Evolutionary conservation across 768 basidiomycete genomes (phyloP), one percentile per base, ranked within the genome.

Genomic region (Lepiota brunneoincarnata): DNA sequence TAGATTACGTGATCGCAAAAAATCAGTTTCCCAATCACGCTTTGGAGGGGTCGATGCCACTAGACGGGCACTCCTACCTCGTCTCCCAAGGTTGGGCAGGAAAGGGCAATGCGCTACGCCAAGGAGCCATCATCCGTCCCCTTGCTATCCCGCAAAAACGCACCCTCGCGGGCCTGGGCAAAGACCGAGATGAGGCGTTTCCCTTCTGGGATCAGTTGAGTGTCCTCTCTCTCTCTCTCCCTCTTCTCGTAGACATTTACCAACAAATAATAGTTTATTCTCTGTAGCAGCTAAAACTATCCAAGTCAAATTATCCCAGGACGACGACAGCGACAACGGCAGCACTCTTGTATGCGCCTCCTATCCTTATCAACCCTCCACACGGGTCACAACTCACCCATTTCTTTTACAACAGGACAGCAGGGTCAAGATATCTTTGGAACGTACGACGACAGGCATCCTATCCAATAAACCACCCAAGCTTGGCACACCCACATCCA

Each of bases 121-220:
- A 87, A 11, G 94, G 90, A 5, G 87, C 91, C 47, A 84, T 94
- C 36, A 76, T 75, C 17, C 78, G 82, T 6, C 94, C 94, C 1
- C 71, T 98, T 28, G 79, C 86, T 4, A 81, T 93, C 37, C 78
- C 87, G 1, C 88, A 89, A 66, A 97, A 97, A 75, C 87, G 86
- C 71, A 91, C 79, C 4, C 75, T 95, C n/a, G 73, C 82, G 9
- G 94, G 94, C 2, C 69, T 98, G 54, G 94, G 94, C 52, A 94
- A 93, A 67, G 92, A 98, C 68, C 81, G 93, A 59, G 94, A 96
- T 63, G 93, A 95, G 61, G 92, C 93, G 0, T 93, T 94, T 66
- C 93, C 94, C 47, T 98, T 98, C 80, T 98, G 94, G 94, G 94
- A 98, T 67, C 93, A 97, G 93, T 96, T 54, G 62, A 69, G 91